These are phyloP conservation scores for Podospora pseudopauciseta DNA, from an alignment of 495 filamentous ascomycete genomes.

Conservation along the genomic window DNA sequence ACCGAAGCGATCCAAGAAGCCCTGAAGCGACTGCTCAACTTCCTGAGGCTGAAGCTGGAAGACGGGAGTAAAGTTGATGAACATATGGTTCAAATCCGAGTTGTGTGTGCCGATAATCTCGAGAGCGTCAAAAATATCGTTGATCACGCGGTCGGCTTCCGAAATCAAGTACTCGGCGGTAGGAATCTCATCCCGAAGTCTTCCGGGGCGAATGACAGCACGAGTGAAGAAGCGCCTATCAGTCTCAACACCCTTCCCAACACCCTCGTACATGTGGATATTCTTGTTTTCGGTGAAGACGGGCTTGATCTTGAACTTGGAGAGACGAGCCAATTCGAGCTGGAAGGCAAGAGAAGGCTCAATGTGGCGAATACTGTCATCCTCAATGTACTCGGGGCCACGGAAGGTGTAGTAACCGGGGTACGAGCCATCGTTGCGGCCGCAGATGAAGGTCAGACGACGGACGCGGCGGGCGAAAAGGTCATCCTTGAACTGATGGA, in stretches of 20 bases:
- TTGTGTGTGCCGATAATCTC: slow-evolving; percentile 99
- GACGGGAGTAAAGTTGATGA: slow-evolving; percentile 96
- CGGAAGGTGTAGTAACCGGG: slow-evolving; percentile 98
- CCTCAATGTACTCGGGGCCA: slow-evolving; percentile 82
- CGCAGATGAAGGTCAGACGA: slow-evolving; percentile 93
- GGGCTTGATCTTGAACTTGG: slow-evolving; percentile 95
- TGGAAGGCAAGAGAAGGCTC: slow-evolving; percentile 98
- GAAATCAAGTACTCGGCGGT: slow-evolving; percentile 97
- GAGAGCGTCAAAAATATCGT: slow-evolving; percentile 93
- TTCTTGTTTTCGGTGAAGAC: slow-evolving; percentile 99
- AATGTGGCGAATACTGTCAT: slow-evolving; percentile 91
- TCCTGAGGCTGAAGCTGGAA: slow-evolving; percentile 88
- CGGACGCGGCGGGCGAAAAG: slow-evolving; percentile 75
- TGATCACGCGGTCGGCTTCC: slow-evolving; percentile 92
- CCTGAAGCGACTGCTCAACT: slow-evolving; percentile 89
- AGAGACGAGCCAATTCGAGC: slow-evolving; percentile 86
- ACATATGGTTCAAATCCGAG: slow-evolving; percentile 99
- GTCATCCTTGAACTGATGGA: slow-evolving; percentile 82
- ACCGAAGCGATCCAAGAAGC: slow-evolving; percentile 94
- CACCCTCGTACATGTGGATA: slow-evolving; percentile 96
- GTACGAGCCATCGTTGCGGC: slow-evolving; percentile 89
- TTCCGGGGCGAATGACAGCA: slow-evolving; percentile 85
- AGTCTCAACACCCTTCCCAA: slow-evolving; percentile 88
- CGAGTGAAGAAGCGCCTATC: slow-evolving; percentile 98
- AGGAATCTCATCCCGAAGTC: slow-evolving; percentile 93